phyloP scores from a whole-genome alignment of 2,329 filamentous ascomycete genomes.

The Aspergillus sp. region DNA sequence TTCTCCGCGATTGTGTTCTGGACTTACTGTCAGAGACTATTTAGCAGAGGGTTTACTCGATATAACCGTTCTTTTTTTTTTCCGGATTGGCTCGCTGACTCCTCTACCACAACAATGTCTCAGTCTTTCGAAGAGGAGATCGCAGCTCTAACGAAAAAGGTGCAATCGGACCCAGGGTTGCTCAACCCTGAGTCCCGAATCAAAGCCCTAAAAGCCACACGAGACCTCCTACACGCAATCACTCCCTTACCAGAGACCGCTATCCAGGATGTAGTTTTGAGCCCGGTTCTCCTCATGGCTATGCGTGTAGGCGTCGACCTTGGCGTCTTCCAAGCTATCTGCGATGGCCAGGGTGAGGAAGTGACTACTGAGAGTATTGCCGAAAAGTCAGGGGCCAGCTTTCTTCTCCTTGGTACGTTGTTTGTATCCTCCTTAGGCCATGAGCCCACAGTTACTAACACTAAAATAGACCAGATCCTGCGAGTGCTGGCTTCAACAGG shows the following conservation, averaged over 20 bases:
- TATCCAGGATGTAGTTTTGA: neutral
- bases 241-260: neutral
- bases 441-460: neutral
- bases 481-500: conserved; percentile 23
- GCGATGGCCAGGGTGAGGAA: neutral
- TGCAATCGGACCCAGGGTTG: neutral
- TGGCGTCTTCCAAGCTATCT: conserved; percentile 14
- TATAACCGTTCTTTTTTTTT: neutral
- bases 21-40: neutral
- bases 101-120: neutral
- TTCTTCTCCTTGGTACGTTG: conserved; percentile 20
- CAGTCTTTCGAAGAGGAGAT: neutral
- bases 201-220: neutral
- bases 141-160: neutral
- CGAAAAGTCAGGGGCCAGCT: conserved; percentile 18
- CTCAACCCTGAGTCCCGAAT: neutral
- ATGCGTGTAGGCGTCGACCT: conserved; percentile 25
- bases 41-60: neutral
- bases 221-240: neutral
- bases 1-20: neutral
- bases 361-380: conserved; percentile 18
- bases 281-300: conserved; percentile 6
- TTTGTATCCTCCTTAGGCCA: neutral
- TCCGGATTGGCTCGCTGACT: neutral
- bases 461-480: conserved; percentile 18